Evolutionary conservation across 305 asterid genomes (phyloP), one percentile per base, ranked within the genome.

Genomic region (Fraxinus greggii): DNA sequence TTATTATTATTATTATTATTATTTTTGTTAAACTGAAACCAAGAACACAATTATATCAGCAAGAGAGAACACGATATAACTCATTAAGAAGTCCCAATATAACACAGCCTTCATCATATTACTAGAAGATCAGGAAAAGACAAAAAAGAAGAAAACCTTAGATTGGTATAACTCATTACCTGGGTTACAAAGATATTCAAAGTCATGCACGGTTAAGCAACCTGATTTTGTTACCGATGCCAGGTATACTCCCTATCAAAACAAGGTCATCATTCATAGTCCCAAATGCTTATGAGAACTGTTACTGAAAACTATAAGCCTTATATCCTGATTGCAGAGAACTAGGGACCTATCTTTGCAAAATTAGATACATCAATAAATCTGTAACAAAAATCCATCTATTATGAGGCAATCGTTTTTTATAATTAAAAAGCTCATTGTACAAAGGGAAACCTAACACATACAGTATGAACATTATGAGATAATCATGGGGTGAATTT

Each of bases 201-300:
- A 95, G 88, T 94, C 97, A 74, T 95, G 98, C 86, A 95, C 94
- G 28, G 97, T 94, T 86, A 95, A 84, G 95, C 98, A 95, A 65
- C 99, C 97, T 78, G 94, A 83, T 81, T 86, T 90, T 85, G 99
- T 95, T 48, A 83, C 97, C 1, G 99, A 93, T 80, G 99, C 99
- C 90, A 95, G 85, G 87, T 95, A 95, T 77, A 90, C 92, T 26
- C 99, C 99, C 98, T 95, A 87, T 38, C 61, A 86, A 75, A 81
- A 82, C 81, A 82, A 78, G 75, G 77, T 65, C 72, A 80, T 15
- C 79, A 76, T 38, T 63, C 76, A 81, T 35, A 59, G 75, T 63
- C 63, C 61, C 75, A 72, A 75, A 75, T 32, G 72, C 40, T 76
- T 75, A 74, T 35, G 63, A 63, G 48, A 78, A 69, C 38, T 28